phyloP scores from a whole-genome alignment of 2,329 filamentous ascomycete genomes.

The Aspergillus sp. region DNA sequence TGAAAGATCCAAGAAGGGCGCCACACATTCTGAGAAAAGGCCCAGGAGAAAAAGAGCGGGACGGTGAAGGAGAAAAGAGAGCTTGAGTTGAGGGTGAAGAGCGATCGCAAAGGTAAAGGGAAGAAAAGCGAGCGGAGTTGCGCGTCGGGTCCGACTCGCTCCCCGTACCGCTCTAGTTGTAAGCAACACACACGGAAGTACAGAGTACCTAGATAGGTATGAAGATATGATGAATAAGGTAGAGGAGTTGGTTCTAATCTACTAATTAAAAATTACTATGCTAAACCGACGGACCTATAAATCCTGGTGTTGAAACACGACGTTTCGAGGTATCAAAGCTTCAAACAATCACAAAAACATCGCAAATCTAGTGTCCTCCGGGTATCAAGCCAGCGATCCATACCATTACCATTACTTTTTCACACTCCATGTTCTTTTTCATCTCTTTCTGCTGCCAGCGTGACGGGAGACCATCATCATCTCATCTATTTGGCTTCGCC shows the following conservation, averaged over 20 bases:
- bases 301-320: background rate
- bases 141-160: background rate
- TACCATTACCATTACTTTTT: constrained; percentile 9
- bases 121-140: background rate
- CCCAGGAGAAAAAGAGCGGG: background rate
- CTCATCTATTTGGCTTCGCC: constrained; percentile 16
- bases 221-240: background rate
- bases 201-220: background rate
- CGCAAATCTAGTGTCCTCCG: constrained; percentile 13
- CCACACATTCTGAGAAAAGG: background rate
- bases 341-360: constrained; percentile 14
- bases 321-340: constrained; percentile 20
- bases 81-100: background rate
- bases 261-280: constrained; percentile 7
- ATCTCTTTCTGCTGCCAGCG: background rate
- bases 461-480: background rate
- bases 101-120: background rate
- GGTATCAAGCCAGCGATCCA: constrained; percentile 21
- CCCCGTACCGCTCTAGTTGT: background rate
- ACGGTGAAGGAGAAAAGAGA: background rate
- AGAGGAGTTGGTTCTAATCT: background rate
- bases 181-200: background rate
- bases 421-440: background rate
- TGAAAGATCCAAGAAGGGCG: background rate
- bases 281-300: background rate